Percentiles rank a stretch among this genome's conserved stretches.
Conservation (phyloP, 352 stramenopile species). For the Pythium sukuiense region DNA sequence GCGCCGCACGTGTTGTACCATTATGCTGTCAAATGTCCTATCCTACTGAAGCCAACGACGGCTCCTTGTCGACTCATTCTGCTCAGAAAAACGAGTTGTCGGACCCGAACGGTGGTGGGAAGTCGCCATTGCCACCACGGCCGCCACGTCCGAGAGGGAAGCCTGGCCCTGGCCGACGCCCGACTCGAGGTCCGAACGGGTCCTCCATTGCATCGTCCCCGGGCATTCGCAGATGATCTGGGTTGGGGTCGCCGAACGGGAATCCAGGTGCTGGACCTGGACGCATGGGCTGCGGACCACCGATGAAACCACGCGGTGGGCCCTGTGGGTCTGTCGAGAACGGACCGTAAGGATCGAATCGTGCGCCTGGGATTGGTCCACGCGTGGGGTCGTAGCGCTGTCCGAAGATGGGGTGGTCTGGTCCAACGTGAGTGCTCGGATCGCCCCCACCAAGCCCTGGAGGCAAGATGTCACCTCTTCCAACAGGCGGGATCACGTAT, state of each 20-base stretch:
- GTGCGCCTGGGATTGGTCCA: slow-evolving; percentile 67
- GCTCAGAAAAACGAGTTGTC: slow-evolving; percentile 68
- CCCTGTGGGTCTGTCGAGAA: slow-evolving; percentile 50
- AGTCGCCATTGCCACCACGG: slow-evolving; percentile 24
- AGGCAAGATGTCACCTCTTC: slow-evolving; percentile 66
- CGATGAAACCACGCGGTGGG: slow-evolving; percentile 38
- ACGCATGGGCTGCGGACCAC: slow-evolving; percentile 32
- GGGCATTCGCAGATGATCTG: slow-evolving; percentile 82
- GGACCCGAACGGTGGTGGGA: slow-evolving; percentile 58
- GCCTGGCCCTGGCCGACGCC: slow-evolving; percentile 18
- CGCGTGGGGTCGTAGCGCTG: slow-evolving; percentile 48
- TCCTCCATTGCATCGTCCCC: slow-evolving; percentile 56
- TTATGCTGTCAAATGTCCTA: slow-evolving; percentile 6
- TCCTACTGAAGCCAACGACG: neutral
- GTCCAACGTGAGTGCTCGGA: slow-evolving; percentile 72
- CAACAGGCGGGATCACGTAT: slow-evolving; percentile 48
- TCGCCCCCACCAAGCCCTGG: slow-evolving; percentile 58
- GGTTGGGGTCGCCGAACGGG: slow-evolving; percentile 74
- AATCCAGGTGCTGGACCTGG: slow-evolving; percentile 48
- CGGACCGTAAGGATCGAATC: slow-evolving; percentile 85
- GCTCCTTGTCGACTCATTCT: neutral
- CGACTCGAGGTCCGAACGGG: slow-evolving; percentile 41
- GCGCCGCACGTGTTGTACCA: neutral
- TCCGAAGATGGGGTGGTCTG: slow-evolving; percentile 73
- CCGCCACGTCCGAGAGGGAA: slow-evolving; percentile 33